Base-by-base conservation (phyloP, 129 eudicot genomes). In the Centaurea solstitialis region DNA sequence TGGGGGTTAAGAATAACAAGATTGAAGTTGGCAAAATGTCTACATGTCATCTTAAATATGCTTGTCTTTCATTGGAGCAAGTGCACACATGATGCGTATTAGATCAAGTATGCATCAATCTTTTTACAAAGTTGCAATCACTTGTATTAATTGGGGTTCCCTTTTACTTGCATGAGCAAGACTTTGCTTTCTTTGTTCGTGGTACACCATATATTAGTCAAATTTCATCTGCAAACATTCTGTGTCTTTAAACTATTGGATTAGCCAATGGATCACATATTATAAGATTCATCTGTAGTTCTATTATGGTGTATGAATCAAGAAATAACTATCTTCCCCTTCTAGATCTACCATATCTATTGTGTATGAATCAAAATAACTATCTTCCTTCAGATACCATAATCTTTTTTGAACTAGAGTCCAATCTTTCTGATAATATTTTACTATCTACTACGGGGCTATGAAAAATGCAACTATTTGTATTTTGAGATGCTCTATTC, bases 111-210 rank as follows among this genome's bases (percentile, higher is more conserved):
- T 69, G 79, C 35, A 13, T 18, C 22, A 10, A 75, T 61, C 70
- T 57, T 26, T 64, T 76, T 61, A 9, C 71, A 9, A 76, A 20
- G 23, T 76, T 61, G n/a, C 35, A 62, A 61, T 61, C 40, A 61
- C 30, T 20, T 76, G 53, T 61, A 22, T 76, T 26, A 57, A 76
- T 9, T 12, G 79, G 79, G 79, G 79, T 30, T 50, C 11, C 17
- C 17, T 3, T 43, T 43, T 9, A n/a, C 28, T 18, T 20, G 57
- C 13, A n/a, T 9, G 4, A 39, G 8, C 21, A 4, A 22, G 21
- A 22, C 64, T 11, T 73, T 2, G 76, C 12, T 41, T 73, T 22
- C 13, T 41, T 20, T 43, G 24, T 22, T 41, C 7, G 5, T 20
- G 12, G 15, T 43, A 21, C 3, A 18, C 23, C 7, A 76, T 18